phyloP scores from a whole-genome alignment of 2,329 filamentous ascomycete genomes.

The Xylariaceae sp. region DNA sequence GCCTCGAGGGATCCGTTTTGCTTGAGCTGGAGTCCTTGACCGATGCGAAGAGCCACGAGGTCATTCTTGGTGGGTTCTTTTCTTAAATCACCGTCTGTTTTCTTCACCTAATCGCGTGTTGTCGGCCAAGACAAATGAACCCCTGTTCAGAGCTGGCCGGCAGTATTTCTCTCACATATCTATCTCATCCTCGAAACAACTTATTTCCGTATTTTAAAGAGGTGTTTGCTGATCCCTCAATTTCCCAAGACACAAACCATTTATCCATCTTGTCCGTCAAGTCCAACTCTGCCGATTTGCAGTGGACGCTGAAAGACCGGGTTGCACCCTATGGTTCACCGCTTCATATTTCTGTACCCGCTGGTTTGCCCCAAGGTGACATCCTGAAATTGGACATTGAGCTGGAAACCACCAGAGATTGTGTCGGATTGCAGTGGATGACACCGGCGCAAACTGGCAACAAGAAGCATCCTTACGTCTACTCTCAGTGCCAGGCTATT shows the following conservation, averaged over 20 bases:
- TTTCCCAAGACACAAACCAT: slow-evolving; percentile 64
- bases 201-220: neutral
- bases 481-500: slow-evolving; percentile 96
- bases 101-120: neutral
- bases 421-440: slow-evolving; percentile 93
- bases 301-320: slow-evolving; percentile 66
- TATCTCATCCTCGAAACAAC: neutral
- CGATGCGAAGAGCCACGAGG: slow-evolving; percentile 64
- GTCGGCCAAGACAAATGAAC: neutral
- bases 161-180: no score
- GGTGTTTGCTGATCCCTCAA: neutral
- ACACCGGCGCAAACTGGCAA: slow-evolving; percentile 90
- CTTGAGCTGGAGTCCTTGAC: slow-evolving; percentile 74
- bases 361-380: slow-evolving; percentile 48
- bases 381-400: slow-evolving; percentile 56
- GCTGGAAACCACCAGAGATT: slow-evolving; percentile 76
- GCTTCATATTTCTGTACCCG: slow-evolving; percentile 57
- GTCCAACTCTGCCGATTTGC: slow-evolving; percentile 56
- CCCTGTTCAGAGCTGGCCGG: no score
- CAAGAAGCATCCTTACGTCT: slow-evolving; percentile 95
- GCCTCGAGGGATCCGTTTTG: slow-evolving; percentile 68
- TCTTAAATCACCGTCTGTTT: neutral
- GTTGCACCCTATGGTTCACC: slow-evolving; percentile 70
- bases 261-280: slow-evolving; percentile 68
- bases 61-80: slow-evolving; percentile 54